These are phyloP conservation scores for Colletotrichum neosansevieriae DNA, from an alignment of 2,329 filamentous ascomycete species.

Conservation along the genomic window DNA sequence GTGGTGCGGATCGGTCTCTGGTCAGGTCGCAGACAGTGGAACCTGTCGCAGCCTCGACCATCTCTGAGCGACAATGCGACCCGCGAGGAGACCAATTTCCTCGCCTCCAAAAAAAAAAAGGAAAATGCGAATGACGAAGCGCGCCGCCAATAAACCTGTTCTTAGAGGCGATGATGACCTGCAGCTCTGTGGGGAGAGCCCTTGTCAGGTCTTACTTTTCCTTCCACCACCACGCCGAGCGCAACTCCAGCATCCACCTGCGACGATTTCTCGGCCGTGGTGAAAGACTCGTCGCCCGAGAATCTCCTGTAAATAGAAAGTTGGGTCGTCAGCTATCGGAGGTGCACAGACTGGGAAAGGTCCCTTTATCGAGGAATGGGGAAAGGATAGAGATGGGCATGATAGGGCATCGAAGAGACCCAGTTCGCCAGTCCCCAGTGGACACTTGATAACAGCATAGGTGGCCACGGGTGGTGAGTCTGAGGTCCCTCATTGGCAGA, in stretches of 20 bases:
- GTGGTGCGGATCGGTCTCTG: conserved; percentile 39
- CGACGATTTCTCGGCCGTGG: conserved; percentile 29
- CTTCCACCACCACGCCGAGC: conserved; percentile 42
- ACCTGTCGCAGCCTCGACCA: conserved; percentile 37
- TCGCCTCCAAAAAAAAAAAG: conserved; percentile 24
- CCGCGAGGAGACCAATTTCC: conserved; percentile 14
- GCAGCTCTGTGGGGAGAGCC: conserved; percentile 35
- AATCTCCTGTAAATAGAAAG: conserved; percentile 36
- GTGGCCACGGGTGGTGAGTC: not conserved
- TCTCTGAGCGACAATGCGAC: conserved; percentile 9
- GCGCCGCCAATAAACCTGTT: conserved; percentile 30
- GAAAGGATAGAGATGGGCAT: conserved; percentile 23
- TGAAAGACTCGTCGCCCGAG: conserved; percentile 42
- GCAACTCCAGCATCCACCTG: conserved; percentile 40
- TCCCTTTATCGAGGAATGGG: conserved; percentile 10
- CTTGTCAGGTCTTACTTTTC: conserved; percentile 33
- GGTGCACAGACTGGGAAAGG: conserved; percentile 12
- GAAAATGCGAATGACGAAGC: conserved; percentile 37
- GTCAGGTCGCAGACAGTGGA: conserved; percentile 30
- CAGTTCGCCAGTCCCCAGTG: not conserved
- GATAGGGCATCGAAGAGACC: conserved; percentile 2
- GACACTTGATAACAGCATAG: conserved; percentile 21
- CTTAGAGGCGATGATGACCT: conserved; percentile 40
- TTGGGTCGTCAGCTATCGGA: conserved; percentile 29
- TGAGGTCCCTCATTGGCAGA: conserved; percentile 24